phyloP scores from a whole-genome alignment of 2,329 filamentous ascomycete species.

The Aureobasidium namibiae region DNA sequence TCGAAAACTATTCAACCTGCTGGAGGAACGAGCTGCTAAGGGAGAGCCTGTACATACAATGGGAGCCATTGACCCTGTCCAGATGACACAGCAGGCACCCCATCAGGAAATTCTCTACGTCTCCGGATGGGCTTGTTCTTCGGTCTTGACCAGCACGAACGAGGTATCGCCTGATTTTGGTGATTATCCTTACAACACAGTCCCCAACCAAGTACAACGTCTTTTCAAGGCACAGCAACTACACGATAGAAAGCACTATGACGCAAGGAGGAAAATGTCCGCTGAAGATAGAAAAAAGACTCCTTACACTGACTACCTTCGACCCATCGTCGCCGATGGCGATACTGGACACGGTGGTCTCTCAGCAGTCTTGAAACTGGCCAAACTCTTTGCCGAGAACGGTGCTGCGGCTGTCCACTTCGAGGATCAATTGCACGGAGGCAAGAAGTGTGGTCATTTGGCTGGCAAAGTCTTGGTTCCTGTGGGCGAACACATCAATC shows the following conservation, averaged over 20 bases:
- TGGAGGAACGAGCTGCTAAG: constrained; percentile 67
- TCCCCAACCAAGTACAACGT: constrained; percentile 94
- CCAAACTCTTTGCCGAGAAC: constrained; percentile 95
- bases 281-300: constrained; percentile 63
- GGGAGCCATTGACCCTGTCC: constrained; percentile 96
- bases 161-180: constrained; percentile 97
- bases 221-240: constrained; percentile 94
- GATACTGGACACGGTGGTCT: constrained; percentile 93
- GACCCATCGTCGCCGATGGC: constrained; percentile 91
- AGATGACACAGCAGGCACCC: constrained; percentile 97
- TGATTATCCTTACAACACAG: constrained; percentile 98
- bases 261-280: constrained; percentile 69
- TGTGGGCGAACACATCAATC: constrained; percentile 91
- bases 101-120: constrained; percentile 95
- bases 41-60: constrained; percentile 92
- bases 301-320: constrained; percentile 84
- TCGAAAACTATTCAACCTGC: constrained; percentile 82
- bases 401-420: constrained; percentile 95
- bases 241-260: constrained; percentile 95
- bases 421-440: constrained; percentile 93
- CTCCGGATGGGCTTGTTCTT: constrained; percentile 96
- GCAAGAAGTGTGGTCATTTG: constrained; percentile 96
- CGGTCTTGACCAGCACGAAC: constrained; percentile 85
- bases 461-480: constrained; percentile 95
- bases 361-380: constrained; percentile 87